Evolutionary conservation across 2,329 filamentous ascomycete genomes (phyloP), one percentile per base, ranked within the genome.

Genomic region (Hypoxylon sp.): DNA sequence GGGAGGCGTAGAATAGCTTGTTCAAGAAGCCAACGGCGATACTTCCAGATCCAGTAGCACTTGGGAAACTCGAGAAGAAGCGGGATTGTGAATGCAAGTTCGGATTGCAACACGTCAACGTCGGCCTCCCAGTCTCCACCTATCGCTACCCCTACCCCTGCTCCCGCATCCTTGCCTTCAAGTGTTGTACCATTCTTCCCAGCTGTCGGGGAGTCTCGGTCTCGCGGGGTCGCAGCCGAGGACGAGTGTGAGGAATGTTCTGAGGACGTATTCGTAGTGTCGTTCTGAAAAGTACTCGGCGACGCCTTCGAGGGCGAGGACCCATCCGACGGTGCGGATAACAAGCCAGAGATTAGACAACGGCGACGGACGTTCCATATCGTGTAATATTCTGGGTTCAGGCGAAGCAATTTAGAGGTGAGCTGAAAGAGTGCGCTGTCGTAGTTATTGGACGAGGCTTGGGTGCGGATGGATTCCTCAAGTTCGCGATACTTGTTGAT

Each of bases 1-100:
- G 84, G 80, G 7, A 96, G 76, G 12, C 86, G 77, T 8, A 78
- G 69, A 35, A 88, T 89, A 23, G 86, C 86, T 69, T 90, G 83
- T 45, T 87, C 77, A 9, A 99, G 77, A 2, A 93, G 76, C 92
- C 94, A 99, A 34, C 88, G 74, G 19, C 94, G 87, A 72, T 97
- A 93, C 63, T 96, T 96, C 94, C 94, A 99, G 66, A 99, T 93
- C 93, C 94, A 97, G 75, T 99, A 99, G 78, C 94, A 97, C 71
- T 99, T 99, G 5, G 94, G 94, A 60, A 85, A 93, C 60, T 91
- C 84, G 59, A 90, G 81, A 38, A 99, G 81, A 13, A 99, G 80
- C 0, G 90, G 90, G 29, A 97, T 83, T 23, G 93, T 86, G 67
- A 97, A 96, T 36, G 76, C 75, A 23, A 99, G 78, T 69, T 99